Percentiles rank a stretch among this genome's conserved stretches.
phyloP scores from a whole-genome alignment of 1,139 yeast species.

The Suhomyces yuchorum region DNA sequence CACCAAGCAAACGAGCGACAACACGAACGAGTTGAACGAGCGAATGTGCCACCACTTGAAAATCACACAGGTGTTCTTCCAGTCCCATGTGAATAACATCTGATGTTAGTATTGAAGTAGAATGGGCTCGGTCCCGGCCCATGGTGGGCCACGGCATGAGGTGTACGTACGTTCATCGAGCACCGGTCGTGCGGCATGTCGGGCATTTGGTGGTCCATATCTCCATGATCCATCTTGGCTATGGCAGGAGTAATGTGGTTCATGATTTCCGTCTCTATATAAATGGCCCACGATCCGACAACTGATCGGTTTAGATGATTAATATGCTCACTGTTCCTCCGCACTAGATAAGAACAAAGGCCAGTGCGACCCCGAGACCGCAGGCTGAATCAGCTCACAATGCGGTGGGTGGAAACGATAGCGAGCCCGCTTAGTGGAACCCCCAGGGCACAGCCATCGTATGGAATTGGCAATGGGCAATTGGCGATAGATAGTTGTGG shows the following conservation, averaged over 20 bases:
- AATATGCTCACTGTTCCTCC: slow-evolving; percentile 3
- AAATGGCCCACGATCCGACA: background rate
- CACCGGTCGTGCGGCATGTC: slow-evolving; percentile 48
- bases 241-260: background rate
- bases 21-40: slow-evolving; percentile 50
- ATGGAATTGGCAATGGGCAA: too few species aligned
- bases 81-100: slow-evolving; percentile 86
- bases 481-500: too few species aligned
- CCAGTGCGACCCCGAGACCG: background rate
- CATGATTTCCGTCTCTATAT: background rate
- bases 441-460: background rate
- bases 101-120: slow-evolving; percentile 16
- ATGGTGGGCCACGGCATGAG: background rate
- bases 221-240: slow-evolving; percentile 27
- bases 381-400: background rate
- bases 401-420: background rate
- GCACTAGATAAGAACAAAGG: background rate
- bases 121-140: background rate
- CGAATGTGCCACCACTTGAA: slow-evolving; percentile 80
- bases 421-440: background rate
- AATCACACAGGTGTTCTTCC: slow-evolving; percentile 69
- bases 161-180: slow-evolving; percentile 54
- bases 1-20: slow-evolving; percentile 54
- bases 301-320: background rate
- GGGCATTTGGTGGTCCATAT: slow-evolving; percentile 26